Base-by-base conservation (phyloP, 345 rosid species). In the Boechera stricta region DNA sequence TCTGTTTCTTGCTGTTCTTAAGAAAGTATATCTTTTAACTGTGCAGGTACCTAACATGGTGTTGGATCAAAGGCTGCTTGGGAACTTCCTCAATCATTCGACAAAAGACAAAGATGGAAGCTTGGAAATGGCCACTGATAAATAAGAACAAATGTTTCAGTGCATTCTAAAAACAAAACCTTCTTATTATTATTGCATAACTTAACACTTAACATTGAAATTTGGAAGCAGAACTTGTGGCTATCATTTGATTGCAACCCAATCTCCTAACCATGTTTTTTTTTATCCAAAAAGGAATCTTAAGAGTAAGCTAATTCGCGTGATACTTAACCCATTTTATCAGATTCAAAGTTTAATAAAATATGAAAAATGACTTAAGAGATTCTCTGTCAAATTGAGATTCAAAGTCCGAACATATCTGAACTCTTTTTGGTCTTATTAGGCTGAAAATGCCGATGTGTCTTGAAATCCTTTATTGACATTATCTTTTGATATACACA, bases 31-130 rank as follows among this genome's bases (percentile, higher is more conserved):
- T 54, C 18, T 31, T 39, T 64, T 52, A 41, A 41, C 60, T 63
- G 28, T 74, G 59, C 81, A 91, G 97, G 87, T 91, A 29, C 97
- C 96, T 7, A 89, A 86, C 77, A 92, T 90, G 97, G 74, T 94
- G 42, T 80, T 87, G 74, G 95, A 94, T 84, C 97, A 94, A 83
- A 89, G 97, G 75, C 78, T 94, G 66, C 87, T 92, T 5, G 95
- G 95, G 68, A 94, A 87, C 80, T 89, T 90, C 84, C 82, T 90
- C 5, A 74, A 69, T 18, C 71, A 74, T 36, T 21, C 71, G 18
- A 45, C 67, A 15, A 64, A 69, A 63, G 76, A 75, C 72, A 63
- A 64, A 64, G 66, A 67, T 74, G 75, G 47, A 74, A 62, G 64
- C 79, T 42, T 29, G 73, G 68, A 72, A 24, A 65, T 5, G 49